Evolutionary conservation across 2,329 filamentous ascomycete genomes (phyloP), one percentile per base, ranked within the genome.

Genomic region (Pseudocercospora vitis): DNA sequence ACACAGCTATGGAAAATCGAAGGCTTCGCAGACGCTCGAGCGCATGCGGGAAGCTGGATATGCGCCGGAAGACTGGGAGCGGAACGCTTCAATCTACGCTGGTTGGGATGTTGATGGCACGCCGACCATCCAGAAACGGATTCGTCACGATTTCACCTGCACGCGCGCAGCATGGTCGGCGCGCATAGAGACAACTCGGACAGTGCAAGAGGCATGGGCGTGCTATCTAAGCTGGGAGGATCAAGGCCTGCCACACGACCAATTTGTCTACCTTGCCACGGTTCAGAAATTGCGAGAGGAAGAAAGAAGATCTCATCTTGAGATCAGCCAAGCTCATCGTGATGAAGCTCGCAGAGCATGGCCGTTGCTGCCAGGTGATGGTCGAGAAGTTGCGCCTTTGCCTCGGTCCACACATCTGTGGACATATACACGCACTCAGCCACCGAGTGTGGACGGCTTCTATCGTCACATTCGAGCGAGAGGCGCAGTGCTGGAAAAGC

Each of bases 41-140:
- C 77, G 78, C 50, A 84, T 84, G 79, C 74, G 71, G 50, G 79
- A 83, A 63, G 81, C 81, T 9, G 83, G 83, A 0, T 86, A 86
- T 67, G 66, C 69, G 7, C 70, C 70, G 40, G 64, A 68, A 5
- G 62, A 61, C 5, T 84, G 78, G 80, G 83, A 85, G 63, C 66
- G 75, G 11, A 68, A 78, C n/a, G 78, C 78, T 7, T 65, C 71
- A 39, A 73, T 85, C 5, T 75, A 81, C 57, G 75, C 81, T 28
- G 83, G 83, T 2, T 86, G 83, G 82, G 82, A 86, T 60, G 78
- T 77, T 1, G 83, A 86, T 66, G 67, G 72, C 9, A 85, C 81
- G 56, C 83, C 83, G 9, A 85, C 83, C 0, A 80, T 86, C 32
- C 83, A 86, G 65, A 82, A 75, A 2, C 74, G 83, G 53, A 18